Percentiles rank a stretch among this genome's conserved stretches.
phyloP scores from a whole-genome alignment of 768 basidiomycete genomes.

The Tricholoma matsutake region DNA sequence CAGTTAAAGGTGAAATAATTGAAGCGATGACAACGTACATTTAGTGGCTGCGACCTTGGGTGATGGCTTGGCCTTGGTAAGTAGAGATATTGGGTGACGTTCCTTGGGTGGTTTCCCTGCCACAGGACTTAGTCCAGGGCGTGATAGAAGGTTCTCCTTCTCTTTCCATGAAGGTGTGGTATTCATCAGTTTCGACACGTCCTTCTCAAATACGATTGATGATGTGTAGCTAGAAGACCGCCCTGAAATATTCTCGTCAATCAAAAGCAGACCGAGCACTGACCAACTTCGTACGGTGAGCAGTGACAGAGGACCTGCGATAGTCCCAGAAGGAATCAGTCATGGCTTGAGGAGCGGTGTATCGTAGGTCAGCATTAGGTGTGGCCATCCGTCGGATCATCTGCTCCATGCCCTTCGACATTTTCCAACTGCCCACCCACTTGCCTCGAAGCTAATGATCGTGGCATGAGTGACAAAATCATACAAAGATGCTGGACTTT shows the following conservation, averaged over 20 bases:
- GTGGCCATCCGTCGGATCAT: slow-evolving; percentile 75
- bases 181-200: slow-evolving; percentile 38
- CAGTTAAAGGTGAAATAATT: background rate
- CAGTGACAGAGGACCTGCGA: slow-evolving; percentile 22
- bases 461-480: background rate
- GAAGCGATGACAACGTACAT: slow-evolving; percentile 26
- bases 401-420: slow-evolving; percentile 61
- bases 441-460: slow-evolving; percentile 61
- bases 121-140: slow-evolving; percentile 27
- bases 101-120: slow-evolving; percentile 10
- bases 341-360: slow-evolving; percentile 64
- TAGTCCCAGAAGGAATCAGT: slow-evolving; percentile 64
- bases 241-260: slow-evolving; percentile 26
- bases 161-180: slow-evolving; percentile 31
- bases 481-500: background rate
- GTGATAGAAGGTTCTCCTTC: slow-evolving; percentile 28
- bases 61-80: slow-evolving; percentile 37
- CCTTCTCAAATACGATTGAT: slow-evolving; percentile 50
- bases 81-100: slow-evolving; percentile 6
- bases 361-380: slow-evolving; percentile 79
- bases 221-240: slow-evolving; percentile 47
- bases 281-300: slow-evolving; percentile 40
- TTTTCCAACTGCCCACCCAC: slow-evolving; percentile 83
- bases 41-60: slow-evolving; percentile 37
- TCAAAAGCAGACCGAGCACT: background rate